Base-by-base conservation (phyloP, 441 rosid species). In the Aquilaria agallochum region DNA sequence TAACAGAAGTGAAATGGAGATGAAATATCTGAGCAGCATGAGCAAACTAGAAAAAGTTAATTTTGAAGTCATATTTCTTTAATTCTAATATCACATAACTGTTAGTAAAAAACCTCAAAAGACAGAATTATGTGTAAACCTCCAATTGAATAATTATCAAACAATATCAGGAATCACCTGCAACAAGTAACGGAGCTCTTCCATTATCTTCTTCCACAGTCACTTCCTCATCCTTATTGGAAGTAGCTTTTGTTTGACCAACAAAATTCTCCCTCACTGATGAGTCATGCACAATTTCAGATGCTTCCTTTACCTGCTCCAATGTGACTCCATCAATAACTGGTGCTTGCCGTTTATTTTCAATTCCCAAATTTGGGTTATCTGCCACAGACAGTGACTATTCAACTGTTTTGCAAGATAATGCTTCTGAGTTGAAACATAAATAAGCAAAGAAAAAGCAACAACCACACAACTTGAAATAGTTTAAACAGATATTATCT, bases 111-210 rank as follows among this genome's bases (percentile, higher is more conserved):
- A 40, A 40, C 9, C 45, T 5, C 4, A 40, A 40, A 40, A 40
- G 9, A 40, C 9, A 40, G 7, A 40, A 5, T 5, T 9, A 40
- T 40, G 9, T 40, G 9, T 10, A 40, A 7, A 8, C 10, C 45
- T 40, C 9, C 45, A 40, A 40, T 40, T 10, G 10, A 40, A 40
- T 40, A 40, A 40, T 40, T 40, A 40, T 40, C 45, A 40, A 53
- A 30, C 53, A 58, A 33, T n/a, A 15, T 53, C 48, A 55, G 44
- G 56, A 58, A 62, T 72, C 67, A 92, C 97, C 99, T 68, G 85
- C 68, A 65, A 56, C 72, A 15, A 69, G 69, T 31, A 63, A 55
- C 45, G 65, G 67, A 62, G 67, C 76, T 57, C 65, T 59, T 53
- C 56, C 79, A 67, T 65, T 30, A 64, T 64, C 78, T 75, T 73